Evolutionary conservation across 2,329 filamentous ascomycete species (phyloP), one percentile per base, ranked within the genome.

Genomic region (Eurotiales sp.): DNA sequence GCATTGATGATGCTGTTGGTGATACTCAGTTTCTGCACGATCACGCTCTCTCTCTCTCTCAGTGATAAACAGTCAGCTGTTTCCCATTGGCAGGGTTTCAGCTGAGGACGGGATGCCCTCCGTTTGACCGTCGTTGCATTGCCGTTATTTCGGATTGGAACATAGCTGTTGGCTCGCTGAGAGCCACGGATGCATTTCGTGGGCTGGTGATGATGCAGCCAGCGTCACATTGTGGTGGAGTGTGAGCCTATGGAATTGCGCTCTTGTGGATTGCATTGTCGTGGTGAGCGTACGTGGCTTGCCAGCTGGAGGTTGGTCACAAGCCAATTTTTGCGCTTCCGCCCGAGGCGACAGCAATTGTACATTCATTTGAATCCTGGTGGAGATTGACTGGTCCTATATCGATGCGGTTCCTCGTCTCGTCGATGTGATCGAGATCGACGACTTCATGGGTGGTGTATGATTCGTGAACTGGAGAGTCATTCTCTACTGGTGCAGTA

Each of bases 381-480:
- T 4, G 36, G 36, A 39, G 36, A 39, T 39, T 21, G 17, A 19
- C 3, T 39, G 36, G 7, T n/a, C n/a, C n/a, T 39, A 19, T 11
- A 22, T 39, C 15, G 17, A n/a, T n/a, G 36, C 36, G 3, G 17
- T 12, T 22, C 22, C 15, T 39, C 7, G 1, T 39, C 17, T 39
- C 7, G 36, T 19, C 7, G 36, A 39, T 39, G 19, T 39, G 36
- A 39, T 39, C 22, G 36, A 19, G 17, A 22, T 39, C 3, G 7
- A 39, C 7, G 22, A 39, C 36, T 39, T 22, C 17, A 39, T 22
- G n/a, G 1, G 14, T 4, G 3, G 4, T 39, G 36, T 22, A 39
- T 39, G 36, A 39, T 39, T 19, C 17, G 22, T 39, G 8, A 12
- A 39, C 15, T 43, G 56, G 17, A 39, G 22, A 39, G 36, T 39